Evolutionary conservation across 176 grass and related monocot species (phyloP).

Genomic region (Otatea glauca): DNA sequence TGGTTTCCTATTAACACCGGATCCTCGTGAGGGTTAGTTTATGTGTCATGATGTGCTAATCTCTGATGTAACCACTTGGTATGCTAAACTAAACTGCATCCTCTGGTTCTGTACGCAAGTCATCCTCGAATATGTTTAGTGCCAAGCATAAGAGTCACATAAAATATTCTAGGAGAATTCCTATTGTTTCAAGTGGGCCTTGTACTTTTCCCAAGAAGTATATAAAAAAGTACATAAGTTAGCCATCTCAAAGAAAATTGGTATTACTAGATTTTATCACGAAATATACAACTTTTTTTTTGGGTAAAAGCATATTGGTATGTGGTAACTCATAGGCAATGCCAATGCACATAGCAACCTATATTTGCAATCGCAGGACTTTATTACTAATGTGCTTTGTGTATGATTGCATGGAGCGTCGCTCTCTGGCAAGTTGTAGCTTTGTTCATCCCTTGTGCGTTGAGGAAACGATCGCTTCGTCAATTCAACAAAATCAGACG

Average conservation of each 20-base stretch:
- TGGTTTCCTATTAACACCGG: neutral
- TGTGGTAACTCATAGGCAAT: neutral
- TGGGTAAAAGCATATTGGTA: neutral
- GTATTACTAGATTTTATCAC: neutral
- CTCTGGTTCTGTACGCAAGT: neutral
- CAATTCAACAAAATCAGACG: neutral
- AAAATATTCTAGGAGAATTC: neutral
- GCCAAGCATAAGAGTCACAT: no score
- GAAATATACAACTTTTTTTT: neutral
- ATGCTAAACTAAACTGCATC: neutral
- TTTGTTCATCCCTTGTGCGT: neutral
- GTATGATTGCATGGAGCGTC: neutral
- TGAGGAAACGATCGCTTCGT: neutral
- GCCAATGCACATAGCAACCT: neutral
- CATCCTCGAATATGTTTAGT: neutral
- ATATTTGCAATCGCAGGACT: neutral
- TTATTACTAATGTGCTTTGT: neutral
- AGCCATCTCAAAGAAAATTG: neutral
- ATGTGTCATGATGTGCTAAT: neutral
- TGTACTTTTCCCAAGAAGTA: no score
- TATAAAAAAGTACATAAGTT: no score
- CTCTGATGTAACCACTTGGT: neutral
- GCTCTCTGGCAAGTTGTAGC: slow-evolving; percentile 17
- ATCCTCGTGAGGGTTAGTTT: slow-evolving; percentile 33
- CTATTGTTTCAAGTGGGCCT: no score